phyloP scores from a whole-genome alignment of 2,329 filamentous ascomycete species.

The Tolypocladium cylindrosporum region DNA sequence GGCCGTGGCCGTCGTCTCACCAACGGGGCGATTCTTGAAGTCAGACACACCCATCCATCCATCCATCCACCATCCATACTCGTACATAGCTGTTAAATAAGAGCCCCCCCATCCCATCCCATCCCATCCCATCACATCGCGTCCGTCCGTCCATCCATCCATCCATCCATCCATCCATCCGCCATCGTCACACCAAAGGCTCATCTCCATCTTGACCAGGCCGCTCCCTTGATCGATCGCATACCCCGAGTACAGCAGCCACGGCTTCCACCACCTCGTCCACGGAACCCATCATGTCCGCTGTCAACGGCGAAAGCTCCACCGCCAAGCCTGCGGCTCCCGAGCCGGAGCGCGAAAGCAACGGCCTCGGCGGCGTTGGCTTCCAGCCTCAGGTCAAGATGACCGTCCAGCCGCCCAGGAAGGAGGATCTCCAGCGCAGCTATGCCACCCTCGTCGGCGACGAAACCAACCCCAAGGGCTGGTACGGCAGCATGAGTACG shows the following conservation, averaged over 20 bases:
- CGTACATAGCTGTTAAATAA: no score
- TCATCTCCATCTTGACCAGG: background rate
- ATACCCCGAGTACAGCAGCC: background rate
- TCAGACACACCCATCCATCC: background rate
- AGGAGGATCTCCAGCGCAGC: constrained; percentile 75
- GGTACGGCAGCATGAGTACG: constrained; percentile 83
- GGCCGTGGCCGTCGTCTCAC: background rate
- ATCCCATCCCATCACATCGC: no score
- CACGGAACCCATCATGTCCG: constrained; percentile 9
- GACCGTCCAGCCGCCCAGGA: constrained; percentile 66
- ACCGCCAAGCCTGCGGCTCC: constrained; percentile 18
- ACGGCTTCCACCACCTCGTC: constrained; percentile 9
- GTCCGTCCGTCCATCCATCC: background rate
- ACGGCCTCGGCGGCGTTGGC: constrained; percentile 19
- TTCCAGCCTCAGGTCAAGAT: constrained; percentile 48
- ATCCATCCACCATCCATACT: background rate
- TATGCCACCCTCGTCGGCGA: constrained; percentile 59
- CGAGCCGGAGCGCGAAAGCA: constrained; percentile 2
- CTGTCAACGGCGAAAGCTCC: constrained; percentile 15
- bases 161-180: background rate
- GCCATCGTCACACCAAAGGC: background rate
- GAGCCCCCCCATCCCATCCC: no score
- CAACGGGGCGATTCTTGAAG: background rate
- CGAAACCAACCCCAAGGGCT: constrained; percentile 65
- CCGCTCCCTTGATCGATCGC: background rate